phyloP scores from a whole-genome alignment of 2,329 filamentous ascomycete species.

The Emmonsiellopsis sp. region DNA sequence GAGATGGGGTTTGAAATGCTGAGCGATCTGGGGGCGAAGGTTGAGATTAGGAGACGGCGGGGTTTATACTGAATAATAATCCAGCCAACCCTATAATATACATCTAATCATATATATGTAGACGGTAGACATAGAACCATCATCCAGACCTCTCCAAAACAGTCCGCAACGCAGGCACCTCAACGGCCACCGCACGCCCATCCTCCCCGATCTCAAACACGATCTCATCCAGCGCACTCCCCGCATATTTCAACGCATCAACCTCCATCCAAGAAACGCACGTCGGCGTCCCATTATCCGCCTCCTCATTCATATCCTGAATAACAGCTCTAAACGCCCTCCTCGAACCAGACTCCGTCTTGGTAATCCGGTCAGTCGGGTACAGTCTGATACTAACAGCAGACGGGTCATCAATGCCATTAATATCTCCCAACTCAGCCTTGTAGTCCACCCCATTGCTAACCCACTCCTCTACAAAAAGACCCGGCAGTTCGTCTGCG shows the following conservation, averaged over 20 bases:
- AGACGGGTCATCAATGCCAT: slow-evolving; percentile 4
- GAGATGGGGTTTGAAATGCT: too few relatives aligned
- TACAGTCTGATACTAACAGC: slow-evolving; percentile 13
- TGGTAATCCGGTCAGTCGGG: slow-evolving; percentile 10
- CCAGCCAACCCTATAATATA: too few relatives aligned
- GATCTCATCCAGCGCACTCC: slow-evolving; percentile 16
- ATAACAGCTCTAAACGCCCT: slow-evolving; percentile 15
- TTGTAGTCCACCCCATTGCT: slow-evolving; percentile 14
- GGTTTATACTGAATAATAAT: too few relatives aligned
- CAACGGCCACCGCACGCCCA: slow-evolving; percentile 14
- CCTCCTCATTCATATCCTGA: slow-evolving; percentile 16
- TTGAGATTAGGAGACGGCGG: too few relatives aligned
- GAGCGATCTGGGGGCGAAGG: too few relatives aligned
- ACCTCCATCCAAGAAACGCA: slow-evolving; percentile 20
- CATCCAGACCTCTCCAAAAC: not conserved
- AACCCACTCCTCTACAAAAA: slow-evolving; percentile 9
- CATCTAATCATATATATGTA: too few relatives aligned
- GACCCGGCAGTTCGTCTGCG: slow-evolving; percentile 13
- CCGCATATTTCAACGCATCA: slow-evolving; percentile 14
- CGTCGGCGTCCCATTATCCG: slow-evolving; percentile 16
- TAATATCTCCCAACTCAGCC: slow-evolving; percentile 5
- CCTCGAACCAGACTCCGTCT: slow-evolving; percentile 5
- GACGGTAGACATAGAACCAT: not conserved
- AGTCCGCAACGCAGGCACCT: slow-evolving; percentile 7
- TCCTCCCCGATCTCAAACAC: slow-evolving; percentile 14